phyloP scores from a whole-genome alignment of 192 early-diverging fungal genomes.

The Lobosporangium transversale region DNA sequence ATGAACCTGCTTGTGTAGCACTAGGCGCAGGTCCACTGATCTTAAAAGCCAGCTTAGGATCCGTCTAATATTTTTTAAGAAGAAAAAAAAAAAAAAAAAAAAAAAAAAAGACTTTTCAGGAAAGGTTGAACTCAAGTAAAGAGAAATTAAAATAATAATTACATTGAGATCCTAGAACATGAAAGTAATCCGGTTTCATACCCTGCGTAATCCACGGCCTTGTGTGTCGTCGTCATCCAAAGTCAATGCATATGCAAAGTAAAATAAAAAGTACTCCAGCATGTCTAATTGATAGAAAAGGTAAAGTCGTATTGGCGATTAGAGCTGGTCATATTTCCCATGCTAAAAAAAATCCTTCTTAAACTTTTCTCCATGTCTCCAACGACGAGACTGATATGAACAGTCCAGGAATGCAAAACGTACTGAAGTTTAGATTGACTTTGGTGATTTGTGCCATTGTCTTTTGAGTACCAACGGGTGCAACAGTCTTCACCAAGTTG shows the following conservation, averaged over 20 bases:
- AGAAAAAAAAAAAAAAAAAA: not conserved
- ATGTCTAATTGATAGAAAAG: slow-evolving; percentile 28
- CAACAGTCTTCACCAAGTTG: slow-evolving; percentile 36
- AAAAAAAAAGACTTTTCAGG: not conserved
- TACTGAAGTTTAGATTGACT: slow-evolving; percentile 54
- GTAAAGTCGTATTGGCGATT: not conserved
- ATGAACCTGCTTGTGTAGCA: not conserved
- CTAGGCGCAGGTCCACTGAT: slow-evolving; percentile 17
- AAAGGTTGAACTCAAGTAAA: too few species aligned
- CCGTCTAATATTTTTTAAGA: slow-evolving; percentile 12
- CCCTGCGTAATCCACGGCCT: slow-evolving; percentile 30
- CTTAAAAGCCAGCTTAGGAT: slow-evolving; percentile 43
- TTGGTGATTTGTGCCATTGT: slow-evolving; percentile 35
- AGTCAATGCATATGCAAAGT: slow-evolving; percentile 48
- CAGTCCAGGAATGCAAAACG: too few species aligned
- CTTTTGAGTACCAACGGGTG: slow-evolving; percentile 30
- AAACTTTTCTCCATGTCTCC: not conserved
- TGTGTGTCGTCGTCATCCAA: slow-evolving; percentile 47
- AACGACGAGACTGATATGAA: not conserved
- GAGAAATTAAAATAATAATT: too few species aligned
- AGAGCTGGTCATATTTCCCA: too few species aligned
- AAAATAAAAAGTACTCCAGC: slow-evolving; percentile 51
- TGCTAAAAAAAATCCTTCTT: too few species aligned
- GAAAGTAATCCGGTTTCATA: slow-evolving; percentile 1
- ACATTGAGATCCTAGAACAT: too few species aligned